Evolutionary conservation across 768 basidiomycete genomes (phyloP).

Genomic region (Harrya chromipes): DNA sequence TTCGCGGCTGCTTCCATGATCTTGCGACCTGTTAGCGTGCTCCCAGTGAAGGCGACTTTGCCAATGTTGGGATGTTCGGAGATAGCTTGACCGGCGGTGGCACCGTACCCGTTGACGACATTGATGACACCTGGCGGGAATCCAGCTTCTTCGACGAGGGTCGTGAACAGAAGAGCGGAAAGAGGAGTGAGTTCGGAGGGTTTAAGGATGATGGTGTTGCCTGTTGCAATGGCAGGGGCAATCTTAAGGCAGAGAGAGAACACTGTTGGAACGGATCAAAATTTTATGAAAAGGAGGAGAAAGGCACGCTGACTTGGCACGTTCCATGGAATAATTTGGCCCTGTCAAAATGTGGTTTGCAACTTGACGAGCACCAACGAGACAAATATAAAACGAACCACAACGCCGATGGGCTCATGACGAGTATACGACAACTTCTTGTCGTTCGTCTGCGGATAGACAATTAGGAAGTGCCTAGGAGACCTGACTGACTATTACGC

Average conservation of each 20-base stretch:
- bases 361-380: too few relatives aligned
- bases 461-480: not conserved
- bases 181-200: conserved; percentile 79
- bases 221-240: conserved; percentile 73
- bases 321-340: conserved; percentile 69
- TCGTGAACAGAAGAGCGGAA: conserved; percentile 50
- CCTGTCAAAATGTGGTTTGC: conserved; percentile 1
- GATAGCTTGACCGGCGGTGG: conserved; percentile 68
- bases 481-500: not conserved
- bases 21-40: conserved; percentile 72
- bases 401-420: conserved; percentile 20
- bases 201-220: conserved; percentile 77
- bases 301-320: conserved; percentile 40
- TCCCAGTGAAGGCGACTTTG: conserved; percentile 86
- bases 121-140: conserved; percentile 80
- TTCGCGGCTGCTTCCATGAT: conserved; percentile 78
- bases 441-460: conserved; percentile 26
- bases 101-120: conserved; percentile 69
- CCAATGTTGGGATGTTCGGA: conserved; percentile 58
- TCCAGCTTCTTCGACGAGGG: conserved; percentile 63
- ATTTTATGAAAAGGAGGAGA: not conserved
- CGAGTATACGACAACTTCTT: conserved; percentile 15
- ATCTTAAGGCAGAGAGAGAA: conserved; percentile 72
- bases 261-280: conserved; percentile 23
- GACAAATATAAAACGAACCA: not conserved